A percentile compares a stretch with the other conserved stretches of the same genome.
phyloP scores from a whole-genome alignment of 2,329 filamentous ascomycete genomes.

The Cladophialophora exuberans region DNA sequence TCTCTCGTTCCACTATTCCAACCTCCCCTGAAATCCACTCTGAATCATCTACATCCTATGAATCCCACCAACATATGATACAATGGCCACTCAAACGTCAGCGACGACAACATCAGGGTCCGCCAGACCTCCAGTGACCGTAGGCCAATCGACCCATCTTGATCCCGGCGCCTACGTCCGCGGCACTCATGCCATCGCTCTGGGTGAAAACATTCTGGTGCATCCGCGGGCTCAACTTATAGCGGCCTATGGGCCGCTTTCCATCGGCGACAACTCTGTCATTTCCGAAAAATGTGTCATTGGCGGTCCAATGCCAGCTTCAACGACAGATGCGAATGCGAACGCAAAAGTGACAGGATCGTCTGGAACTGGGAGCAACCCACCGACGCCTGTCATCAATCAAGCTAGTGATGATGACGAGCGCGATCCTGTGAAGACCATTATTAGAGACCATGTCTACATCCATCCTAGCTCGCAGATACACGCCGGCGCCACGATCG shows the following conservation, averaged over 20 bases:
- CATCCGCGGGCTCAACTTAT: conserved; percentile 83
- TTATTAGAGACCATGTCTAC: conserved; percentile 44
- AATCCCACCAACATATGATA: background rate
- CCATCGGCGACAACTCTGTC: conserved; percentile 79
- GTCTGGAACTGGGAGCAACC: conserved; percentile 8
- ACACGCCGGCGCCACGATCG: conserved; percentile 43
- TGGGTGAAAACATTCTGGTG: conserved; percentile 78
- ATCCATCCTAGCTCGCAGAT: conserved; percentile 44
- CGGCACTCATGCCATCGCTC: conserved; percentile 78
- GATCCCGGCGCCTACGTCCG: conserved; percentile 54
- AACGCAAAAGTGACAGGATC: too few species aligned
- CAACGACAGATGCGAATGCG: conserved; percentile 14
- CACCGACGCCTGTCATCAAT: conserved; percentile 11
- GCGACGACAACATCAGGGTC: conserved; percentile 20
- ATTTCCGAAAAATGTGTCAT: conserved; percentile 67
- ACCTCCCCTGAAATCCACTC: background rate
- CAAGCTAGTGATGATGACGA: conserved; percentile 18
- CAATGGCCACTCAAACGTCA: conserved; percentile 21
- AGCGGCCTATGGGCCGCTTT: conserved; percentile 76
- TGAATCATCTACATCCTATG: too few species aligned
- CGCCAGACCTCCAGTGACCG: conserved; percentile 36
- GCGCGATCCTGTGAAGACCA: conserved; percentile 32
- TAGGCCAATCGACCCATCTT: conserved; percentile 45
- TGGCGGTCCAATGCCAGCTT: conserved; percentile 46
- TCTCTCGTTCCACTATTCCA: background rate